phyloP scores from a whole-genome alignment of 2,329 filamentous ascomycete species.

The Calonectria hawksworthii region DNA sequence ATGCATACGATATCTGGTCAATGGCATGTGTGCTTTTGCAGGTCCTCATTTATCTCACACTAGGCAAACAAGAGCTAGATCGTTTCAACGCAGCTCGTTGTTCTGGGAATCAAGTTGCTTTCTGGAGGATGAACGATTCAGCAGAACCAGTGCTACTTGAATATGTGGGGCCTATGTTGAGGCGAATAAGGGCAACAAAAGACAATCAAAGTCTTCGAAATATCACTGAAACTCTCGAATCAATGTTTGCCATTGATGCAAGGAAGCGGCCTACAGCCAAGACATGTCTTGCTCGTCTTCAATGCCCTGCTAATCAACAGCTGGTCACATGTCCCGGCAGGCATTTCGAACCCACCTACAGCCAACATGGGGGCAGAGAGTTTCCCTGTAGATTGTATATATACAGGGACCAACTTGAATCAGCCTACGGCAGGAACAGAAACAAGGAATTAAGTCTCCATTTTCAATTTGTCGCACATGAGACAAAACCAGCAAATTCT shows the following conservation, averaged over 20 bases:
- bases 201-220: not conserved
- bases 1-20: not conserved
- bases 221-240: not conserved
- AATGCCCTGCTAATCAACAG: not conserved
- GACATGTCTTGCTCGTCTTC: not conserved
- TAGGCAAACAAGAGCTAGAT: not conserved
- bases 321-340: not conserved
- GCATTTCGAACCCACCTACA: not conserved
- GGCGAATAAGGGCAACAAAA: not conserved
- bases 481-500: not conserved
- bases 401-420: not conserved
- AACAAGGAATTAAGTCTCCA: not conserved
- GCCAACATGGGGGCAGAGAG: not conserved
- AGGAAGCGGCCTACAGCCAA: not conserved
- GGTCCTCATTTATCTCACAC: not conserved
- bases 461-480: not conserved
- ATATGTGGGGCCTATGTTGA: too few species aligned
- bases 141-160: too few species aligned
- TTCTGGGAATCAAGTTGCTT: too few species aligned
- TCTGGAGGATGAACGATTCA: too few species aligned
- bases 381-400: not conserved
- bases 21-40: not conserved
- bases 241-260: not conserved
- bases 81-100: too few species aligned
- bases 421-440: not conserved